Percentiles rank a stretch among this genome's conserved stretches.
Conservation (phyloP, 2,329 filamentous ascomycete genomes). For the Sordariomycetes sp. region DNA sequence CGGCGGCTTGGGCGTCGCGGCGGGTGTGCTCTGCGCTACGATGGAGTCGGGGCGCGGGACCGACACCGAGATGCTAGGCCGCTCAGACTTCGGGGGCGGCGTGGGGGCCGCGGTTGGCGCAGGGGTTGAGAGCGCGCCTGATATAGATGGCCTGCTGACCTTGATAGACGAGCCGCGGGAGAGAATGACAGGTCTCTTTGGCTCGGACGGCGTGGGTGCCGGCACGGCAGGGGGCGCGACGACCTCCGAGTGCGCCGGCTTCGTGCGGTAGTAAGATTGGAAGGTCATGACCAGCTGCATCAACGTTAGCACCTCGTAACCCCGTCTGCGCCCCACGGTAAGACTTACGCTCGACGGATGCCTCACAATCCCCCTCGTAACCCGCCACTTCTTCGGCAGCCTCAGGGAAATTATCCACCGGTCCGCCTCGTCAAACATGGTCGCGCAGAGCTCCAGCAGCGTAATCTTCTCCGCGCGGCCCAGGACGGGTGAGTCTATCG, state of each 20-base stretch:
- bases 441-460: constrained; percentile 27
- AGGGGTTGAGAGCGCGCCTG: background rate
- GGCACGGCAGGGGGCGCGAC: constrained; percentile 1
- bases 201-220: background rate
- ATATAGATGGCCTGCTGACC: constrained; percentile 3
- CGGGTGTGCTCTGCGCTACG: background rate
- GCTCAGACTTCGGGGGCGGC: background rate
- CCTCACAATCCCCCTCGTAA: constrained; percentile 19
- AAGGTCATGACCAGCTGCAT: constrained; percentile 11
- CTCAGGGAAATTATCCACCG: constrained; percentile 26
- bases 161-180: constrained; percentile 7
- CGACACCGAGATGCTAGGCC: background rate
- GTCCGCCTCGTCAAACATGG: constrained; percentile 31
- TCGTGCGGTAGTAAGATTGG: constrained; percentile 22
- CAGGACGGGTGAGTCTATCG: constrained; percentile 22
- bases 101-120: background rate
- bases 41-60: background rate
- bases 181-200: constrained; percentile 8
- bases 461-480: constrained; percentile 26
- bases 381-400: constrained; percentile 26
- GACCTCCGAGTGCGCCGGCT: constrained; percentile 10
- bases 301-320: background rate
- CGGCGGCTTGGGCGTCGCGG: background rate
- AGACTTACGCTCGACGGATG: constrained; percentile 21
- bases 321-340: background rate